phyloP scores from a whole-genome alignment of 768 basidiomycete species.

The Mrakia blollopis region DNA sequence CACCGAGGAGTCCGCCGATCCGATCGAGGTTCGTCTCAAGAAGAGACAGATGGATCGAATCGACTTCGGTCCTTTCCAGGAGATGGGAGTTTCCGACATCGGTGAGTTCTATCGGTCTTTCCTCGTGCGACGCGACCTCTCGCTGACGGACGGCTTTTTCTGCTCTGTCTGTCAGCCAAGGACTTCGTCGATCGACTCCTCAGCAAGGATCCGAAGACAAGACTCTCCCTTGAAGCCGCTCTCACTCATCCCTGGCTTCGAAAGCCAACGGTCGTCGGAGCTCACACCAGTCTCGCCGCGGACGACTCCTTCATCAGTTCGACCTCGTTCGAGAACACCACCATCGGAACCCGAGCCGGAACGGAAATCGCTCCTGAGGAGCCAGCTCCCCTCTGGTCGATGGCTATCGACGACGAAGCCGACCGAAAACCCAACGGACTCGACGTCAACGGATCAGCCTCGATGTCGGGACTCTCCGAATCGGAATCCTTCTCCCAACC shows the following conservation, averaged over 20 bases:
- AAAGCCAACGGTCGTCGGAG: background rate
- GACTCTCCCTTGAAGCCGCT: slow-evolving; percentile 69
- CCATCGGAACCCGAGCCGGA: background rate
- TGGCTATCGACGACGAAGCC: background rate
- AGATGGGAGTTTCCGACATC: slow-evolving; percentile 47
- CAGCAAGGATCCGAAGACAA: slow-evolving; percentile 55
- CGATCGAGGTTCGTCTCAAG: slow-evolving; percentile 50
- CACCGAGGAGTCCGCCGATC: slow-evolving; percentile 62
- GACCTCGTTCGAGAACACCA: background rate
- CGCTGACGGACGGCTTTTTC: background rate
- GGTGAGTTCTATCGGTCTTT: slow-evolving; percentile 48
- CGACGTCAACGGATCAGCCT: background rate
- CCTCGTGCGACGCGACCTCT: background rate
- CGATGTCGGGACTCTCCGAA: background rate
- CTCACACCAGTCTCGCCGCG: slow-evolving; percentile 6
- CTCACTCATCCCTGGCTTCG: slow-evolving; percentile 72
- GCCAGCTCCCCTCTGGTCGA: background rate
- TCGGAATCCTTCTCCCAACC: slow-evolving; percentile 14
- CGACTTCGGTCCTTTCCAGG: slow-evolving; percentile 56
- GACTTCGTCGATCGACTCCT: slow-evolving; percentile 67
- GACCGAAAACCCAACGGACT: background rate
- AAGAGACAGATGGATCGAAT: slow-evolving; percentile 56
- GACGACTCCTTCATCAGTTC: background rate
- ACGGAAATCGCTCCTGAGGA: background rate
- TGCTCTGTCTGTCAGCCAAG: slow-evolving; percentile 48